Evolutionary conservation across 2,329 filamentous ascomycete species (phyloP).

Genomic region (Rhynchosporium agropyri): DNA sequence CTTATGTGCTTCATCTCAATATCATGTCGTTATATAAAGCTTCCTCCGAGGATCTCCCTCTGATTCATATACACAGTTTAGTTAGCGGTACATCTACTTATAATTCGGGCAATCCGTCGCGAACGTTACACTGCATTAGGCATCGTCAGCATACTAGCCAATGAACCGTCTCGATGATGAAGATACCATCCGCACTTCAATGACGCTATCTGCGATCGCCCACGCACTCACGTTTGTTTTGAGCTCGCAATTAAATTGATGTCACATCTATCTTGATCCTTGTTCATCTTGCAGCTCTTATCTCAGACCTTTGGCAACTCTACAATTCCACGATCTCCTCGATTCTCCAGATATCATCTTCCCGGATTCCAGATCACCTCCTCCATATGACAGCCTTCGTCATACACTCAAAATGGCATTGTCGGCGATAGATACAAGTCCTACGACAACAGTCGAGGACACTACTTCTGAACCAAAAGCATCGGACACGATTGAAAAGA

Average conservation of each 20-base stretch:
- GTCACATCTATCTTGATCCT: background rate
- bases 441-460: background rate
- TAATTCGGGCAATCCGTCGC: background rate
- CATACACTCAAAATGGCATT: constrained; percentile 15
- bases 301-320: background rate
- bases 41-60: no score
- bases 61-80: background rate
- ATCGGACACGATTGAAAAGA: background rate
- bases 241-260: background rate
- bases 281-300: background rate
- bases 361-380: background rate
- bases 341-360: background rate
- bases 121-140: constrained; percentile 11
- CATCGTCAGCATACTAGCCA: constrained; percentile 8
- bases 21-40: no score
- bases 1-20: no score
- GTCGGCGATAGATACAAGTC: constrained; percentile 9
- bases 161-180: background rate
- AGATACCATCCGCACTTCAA: constrained; percentile 16
- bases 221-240: background rate
- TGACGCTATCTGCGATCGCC: constrained; percentile 13
- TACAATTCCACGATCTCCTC: background rate
- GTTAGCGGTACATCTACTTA: no score
- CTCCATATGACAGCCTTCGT: constrained; percentile 11
- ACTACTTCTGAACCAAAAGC: background rate